Evolutionary conservation across 2,329 filamentous ascomycete genomes (phyloP), one percentile per base, ranked within the genome.

Genomic region (Fusarium sp.): DNA sequence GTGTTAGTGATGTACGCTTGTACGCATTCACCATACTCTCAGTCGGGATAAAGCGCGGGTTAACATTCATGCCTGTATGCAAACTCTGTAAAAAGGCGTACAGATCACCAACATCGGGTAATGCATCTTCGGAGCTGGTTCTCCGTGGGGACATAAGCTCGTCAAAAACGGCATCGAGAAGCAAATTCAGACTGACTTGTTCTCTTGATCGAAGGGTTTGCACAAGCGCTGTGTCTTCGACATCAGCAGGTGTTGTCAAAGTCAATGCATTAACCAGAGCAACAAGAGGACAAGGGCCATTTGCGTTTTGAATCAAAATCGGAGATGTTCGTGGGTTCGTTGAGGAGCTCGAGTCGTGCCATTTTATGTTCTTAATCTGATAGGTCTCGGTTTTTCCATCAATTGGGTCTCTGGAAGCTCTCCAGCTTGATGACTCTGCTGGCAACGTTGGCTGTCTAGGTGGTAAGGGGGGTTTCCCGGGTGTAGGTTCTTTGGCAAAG

Each of bases 31-130:
- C 75, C 20, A 82, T 78, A 15, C 85, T 82, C 9, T 80, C 75
- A 0, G 82, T 84, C 3, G 92, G 85, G 9, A 96, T 85, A 67
- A 97, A 96, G 20, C 92, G 88, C 4, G 96, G 96, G 69, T 99
- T 99, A 58, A 98, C 95, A 73, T 98, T 99, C 92, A 99, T 97
- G 37, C 96, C 96, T 0, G 94, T 98, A 72, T 97, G 93, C 4
- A 99, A 82, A 44, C 93, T 92, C 57, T 96, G 88, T 3, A 99
- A 82, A 75, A 99, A 99, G 8, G 86, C 85, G 77, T 97, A 97
- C 2, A 99, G 83, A 61, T 97, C 94, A 35, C 90, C 87, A 11
- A 98, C 91, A 76, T 98, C 96, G 0, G 95, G 95, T 23, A 98
- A 80, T 17, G 88, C 82, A 2, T 85, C 85, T 33, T 90, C 87